phyloP scores from a whole-genome alignment of 176 grass and related monocot species.

The Oryza coarctata region DNA sequence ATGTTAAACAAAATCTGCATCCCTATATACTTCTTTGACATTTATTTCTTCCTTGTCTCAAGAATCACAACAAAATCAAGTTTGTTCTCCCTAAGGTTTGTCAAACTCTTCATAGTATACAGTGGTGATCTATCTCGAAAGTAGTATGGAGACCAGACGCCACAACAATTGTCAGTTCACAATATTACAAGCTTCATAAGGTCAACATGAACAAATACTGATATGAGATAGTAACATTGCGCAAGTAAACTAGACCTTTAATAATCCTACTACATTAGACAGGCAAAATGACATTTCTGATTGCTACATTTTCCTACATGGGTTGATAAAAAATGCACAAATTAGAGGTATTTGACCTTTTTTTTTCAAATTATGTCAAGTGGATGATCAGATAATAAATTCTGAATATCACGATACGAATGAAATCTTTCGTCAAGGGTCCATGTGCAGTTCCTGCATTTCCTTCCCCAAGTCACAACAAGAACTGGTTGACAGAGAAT shows the following conservation, averaged over 20 bases:
- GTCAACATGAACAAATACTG: conserved; percentile 1
- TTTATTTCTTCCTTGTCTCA: too few species aligned
- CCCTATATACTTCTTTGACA: too few species aligned
- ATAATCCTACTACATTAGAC: background rate
- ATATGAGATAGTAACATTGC: background rate
- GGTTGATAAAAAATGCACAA: background rate
- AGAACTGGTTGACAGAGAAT: conserved; percentile 11
- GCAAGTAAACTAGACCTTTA: background rate
- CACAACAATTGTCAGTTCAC: background rate
- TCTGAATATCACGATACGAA: background rate
- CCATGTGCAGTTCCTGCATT: background rate
- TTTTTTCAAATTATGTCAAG: background rate
- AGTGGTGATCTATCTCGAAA: background rate
- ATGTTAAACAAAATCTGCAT: too few species aligned
- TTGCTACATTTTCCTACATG: background rate
- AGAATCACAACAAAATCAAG: too few species aligned
- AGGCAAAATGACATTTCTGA: background rate
- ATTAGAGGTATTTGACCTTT: background rate
- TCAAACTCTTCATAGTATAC: background rate
- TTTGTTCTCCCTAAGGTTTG: too few species aligned
- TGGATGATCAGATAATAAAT: background rate
- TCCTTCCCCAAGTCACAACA: background rate
- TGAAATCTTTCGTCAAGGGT: background rate
- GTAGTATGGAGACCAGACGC: background rate
- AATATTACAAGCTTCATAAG: background rate